phyloP scores from a whole-genome alignment of 306 rosid species.

The Trifolium dubium region DNA sequence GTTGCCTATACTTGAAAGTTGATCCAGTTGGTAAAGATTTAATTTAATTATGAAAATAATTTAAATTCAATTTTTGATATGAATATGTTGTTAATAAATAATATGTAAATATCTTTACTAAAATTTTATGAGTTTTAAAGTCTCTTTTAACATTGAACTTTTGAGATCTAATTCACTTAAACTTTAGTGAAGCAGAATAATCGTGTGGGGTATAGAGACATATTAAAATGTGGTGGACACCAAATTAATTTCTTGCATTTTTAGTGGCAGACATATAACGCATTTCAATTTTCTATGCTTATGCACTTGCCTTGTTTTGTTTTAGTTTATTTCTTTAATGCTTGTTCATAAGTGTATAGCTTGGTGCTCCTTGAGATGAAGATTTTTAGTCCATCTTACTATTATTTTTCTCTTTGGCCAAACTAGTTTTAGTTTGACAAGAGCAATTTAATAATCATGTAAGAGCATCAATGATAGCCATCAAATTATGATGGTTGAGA shows the following conservation, averaged over 20 bases:
- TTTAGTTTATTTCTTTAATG: conserved; percentile 33
- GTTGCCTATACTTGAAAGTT: background rate
- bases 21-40: background rate
- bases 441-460: conserved; percentile 28
- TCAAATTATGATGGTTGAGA: conserved; percentile 49
- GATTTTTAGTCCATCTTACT: conserved; percentile 29
- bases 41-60: background rate
- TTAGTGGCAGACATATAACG: conserved; percentile 69
- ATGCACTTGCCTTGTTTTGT: conserved; percentile 41
- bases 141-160: background rate
- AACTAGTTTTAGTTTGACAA: conserved; percentile 23
- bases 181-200: conserved; percentile 14
- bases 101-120: background rate
- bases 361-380: conserved; percentile 28
- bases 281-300: conserved; percentile 42
- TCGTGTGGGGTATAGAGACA: conserved; percentile 54
- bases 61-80: background rate
- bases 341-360: conserved; percentile 7
- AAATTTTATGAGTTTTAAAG: background rate
- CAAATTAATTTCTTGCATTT: conserved; percentile 42
- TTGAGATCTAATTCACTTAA: background rate
- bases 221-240: conserved; percentile 54
- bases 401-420: conserved; percentile 17
- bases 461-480: conserved; percentile 24
- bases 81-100: background rate